A percentile compares a stretch with the other conserved stretches of the same genome.
Evolutionary conservation across 2,329 filamentous ascomycete species (phyloP).

Genomic region (Zasmidium citrigriseum): DNA sequence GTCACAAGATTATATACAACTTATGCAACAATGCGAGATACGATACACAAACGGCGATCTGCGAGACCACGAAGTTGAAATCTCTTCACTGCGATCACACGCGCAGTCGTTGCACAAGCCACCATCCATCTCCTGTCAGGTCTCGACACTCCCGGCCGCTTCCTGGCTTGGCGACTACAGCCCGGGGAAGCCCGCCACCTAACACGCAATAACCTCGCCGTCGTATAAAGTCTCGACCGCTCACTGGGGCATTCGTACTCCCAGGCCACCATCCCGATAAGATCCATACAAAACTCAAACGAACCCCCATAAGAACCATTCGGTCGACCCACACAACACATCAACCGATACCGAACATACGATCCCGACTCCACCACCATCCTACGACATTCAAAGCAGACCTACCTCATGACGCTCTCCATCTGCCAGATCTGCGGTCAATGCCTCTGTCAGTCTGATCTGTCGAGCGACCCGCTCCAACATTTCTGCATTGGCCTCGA

Average conservation of each 20-base stretch:
- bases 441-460: not conserved
- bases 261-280: not conserved
- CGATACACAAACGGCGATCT: too few species aligned
- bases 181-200: not conserved
- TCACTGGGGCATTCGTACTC: too few species aligned
- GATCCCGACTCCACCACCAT: not conserved
- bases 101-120: not conserved
- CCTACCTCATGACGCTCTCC: not conserved
- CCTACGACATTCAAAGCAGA: too few species aligned
- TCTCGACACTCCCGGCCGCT: not conserved
- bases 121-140: not conserved
- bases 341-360: not conserved
- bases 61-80: too few species aligned
- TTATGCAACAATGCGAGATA: too few species aligned
- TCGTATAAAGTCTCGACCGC: not conserved
- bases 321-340: not conserved
- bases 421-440: not conserved
- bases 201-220: not conserved
- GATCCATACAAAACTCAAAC: not conserved
- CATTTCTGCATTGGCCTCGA: not conserved
- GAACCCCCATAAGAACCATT: not conserved
- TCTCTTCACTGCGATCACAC: too few species aligned
- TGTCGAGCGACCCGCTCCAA: not conserved
- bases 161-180: not conserved
- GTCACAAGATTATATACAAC: not conserved